These are phyloP conservation scores for Penicillium chermesinum DNA, from an alignment of 495 filamentous ascomycete species.

Conservation along the genomic window DNA sequence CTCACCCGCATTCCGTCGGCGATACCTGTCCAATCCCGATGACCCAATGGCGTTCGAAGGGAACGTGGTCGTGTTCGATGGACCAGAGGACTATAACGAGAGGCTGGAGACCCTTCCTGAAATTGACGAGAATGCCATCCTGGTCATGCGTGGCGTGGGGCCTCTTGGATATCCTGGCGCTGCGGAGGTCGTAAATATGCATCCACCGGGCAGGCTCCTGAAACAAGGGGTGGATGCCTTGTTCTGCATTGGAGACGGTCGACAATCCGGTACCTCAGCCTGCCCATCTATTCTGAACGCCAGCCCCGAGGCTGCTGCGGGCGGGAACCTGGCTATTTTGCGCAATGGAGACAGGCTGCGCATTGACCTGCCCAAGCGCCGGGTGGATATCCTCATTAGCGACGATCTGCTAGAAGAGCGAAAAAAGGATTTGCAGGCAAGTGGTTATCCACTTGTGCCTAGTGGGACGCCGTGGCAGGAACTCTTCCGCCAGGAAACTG, in stretches of 20 bases:
- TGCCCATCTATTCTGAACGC: slow-evolving; percentile 53
- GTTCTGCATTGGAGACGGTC: slow-evolving; percentile 52
- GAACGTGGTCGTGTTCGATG: slow-evolving; percentile 48
- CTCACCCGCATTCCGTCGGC: slow-evolving; percentile 41
- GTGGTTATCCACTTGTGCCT: slow-evolving; percentile 22
- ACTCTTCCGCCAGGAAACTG: slow-evolving; percentile 46
- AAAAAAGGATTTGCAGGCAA: slow-evolving; percentile 42
- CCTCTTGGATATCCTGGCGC: slow-evolving; percentile 52
- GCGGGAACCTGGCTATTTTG: slow-evolving; percentile 52
- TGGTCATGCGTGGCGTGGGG: slow-evolving; percentile 51
- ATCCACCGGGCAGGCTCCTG: slow-evolving; percentile 43
- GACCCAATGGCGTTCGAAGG: slow-evolving; percentile 51
- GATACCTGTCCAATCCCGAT: slow-evolving; percentile 44
- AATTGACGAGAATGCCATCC: slow-evolving; percentile 45
- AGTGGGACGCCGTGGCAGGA: slow-evolving; percentile 47
- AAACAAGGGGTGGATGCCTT: slow-evolving; percentile 45
- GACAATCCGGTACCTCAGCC: slow-evolving; percentile 52
- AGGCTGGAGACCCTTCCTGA: slow-evolving; percentile 43
- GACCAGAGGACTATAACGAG: slow-evolving; percentile 47
- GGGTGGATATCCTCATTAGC: slow-evolving; percentile 48
- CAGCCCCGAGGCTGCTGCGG: slow-evolving; percentile 56
- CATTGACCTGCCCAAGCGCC: slow-evolving; percentile 51
- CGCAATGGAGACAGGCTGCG: slow-evolving; percentile 50
- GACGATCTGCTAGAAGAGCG: slow-evolving; percentile 61
- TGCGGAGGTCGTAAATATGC: slow-evolving; percentile 56